These are phyloP conservation scores for Bolboschoenus planiculmis DNA, from an alignment of 176 grass and related monocot genomes.

Conservation along the genomic window DNA sequence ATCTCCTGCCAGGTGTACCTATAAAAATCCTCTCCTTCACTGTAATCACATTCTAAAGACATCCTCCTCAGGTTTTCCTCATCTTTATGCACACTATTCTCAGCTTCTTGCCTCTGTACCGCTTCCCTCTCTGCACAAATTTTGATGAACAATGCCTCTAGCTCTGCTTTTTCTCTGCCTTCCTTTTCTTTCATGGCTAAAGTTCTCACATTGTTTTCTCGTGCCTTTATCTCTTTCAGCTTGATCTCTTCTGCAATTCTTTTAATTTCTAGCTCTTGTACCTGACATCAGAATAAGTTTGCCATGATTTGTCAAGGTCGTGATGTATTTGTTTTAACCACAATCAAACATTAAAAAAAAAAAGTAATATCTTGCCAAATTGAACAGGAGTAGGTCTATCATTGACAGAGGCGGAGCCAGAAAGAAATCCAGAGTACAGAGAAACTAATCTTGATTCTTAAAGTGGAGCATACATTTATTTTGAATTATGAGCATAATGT, in stretches of 20 bases:
- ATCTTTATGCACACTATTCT: conserved; percentile 31
- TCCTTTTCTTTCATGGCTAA: conserved; percentile 32
- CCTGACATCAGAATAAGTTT: conserved; percentile 21
- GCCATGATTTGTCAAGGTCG: not conserved
- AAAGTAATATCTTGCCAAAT: not conserved
- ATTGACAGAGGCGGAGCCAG: not conserved
- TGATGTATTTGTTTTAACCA: not conserved
- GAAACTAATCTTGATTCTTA: not conserved
- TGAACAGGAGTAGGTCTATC: not conserved
- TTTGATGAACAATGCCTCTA: conserved; percentile 28
- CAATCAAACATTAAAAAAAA: not conserved
- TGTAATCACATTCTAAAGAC: conserved; percentile 28
- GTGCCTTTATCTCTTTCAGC: conserved; percentile 29
- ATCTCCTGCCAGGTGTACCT: conserved; percentile 84
- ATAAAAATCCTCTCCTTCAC: conserved; percentile 24
- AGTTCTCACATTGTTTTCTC: conserved; percentile 20
- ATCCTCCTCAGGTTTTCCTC: conserved; percentile 29
- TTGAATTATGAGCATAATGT: not conserved
- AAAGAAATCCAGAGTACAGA: not conserved
- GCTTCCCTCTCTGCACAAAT: conserved; percentile 16
- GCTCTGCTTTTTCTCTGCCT: conserved; percentile 25
- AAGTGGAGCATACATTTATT: not conserved
- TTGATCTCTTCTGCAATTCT: conserved; percentile 45
- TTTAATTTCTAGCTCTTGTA: conserved; percentile 29
- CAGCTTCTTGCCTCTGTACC: conserved; percentile 7